Conservation (phyloP, 495 filamentous ascomycete genomes). For the Daldinia concentrica region DNA sequence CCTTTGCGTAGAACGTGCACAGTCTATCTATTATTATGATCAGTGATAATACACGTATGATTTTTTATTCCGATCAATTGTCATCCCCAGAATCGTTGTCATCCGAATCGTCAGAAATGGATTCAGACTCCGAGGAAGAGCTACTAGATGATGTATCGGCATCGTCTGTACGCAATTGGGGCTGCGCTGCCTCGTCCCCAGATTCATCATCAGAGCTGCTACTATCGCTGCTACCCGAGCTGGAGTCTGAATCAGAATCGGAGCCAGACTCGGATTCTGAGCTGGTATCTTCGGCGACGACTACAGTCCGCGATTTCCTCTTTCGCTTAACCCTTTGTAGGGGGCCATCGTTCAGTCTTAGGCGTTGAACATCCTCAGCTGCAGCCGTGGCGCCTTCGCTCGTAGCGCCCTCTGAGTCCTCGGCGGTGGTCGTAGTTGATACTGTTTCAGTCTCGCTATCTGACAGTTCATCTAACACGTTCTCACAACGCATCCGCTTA, state of each 20-base stretch:
- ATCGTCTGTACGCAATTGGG: slow-evolving; percentile 22
- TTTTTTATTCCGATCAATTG: slow-evolving; percentile 18
- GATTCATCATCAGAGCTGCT: slow-evolving; percentile 32
- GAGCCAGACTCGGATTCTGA: slow-evolving; percentile 49
- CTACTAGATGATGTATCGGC: slow-evolving; percentile 44
- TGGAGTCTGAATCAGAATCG: slow-evolving; percentile 42
- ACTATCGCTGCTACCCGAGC: slow-evolving; percentile 41
- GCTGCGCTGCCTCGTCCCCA: slow-evolving; percentile 27
- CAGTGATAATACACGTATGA: not conserved
- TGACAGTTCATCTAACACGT: slow-evolving; percentile 56
- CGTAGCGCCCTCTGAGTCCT: slow-evolving; percentile 21
- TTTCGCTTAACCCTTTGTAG: slow-evolving; percentile 61
- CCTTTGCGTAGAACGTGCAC: slow-evolving; percentile 21
- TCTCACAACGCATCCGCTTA: slow-evolving; percentile 61
- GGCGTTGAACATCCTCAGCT: slow-evolving; percentile 48
- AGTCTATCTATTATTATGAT: slow-evolving; percentile 10
- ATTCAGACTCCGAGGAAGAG: slow-evolving; percentile 40
- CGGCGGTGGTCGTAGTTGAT: slow-evolving; percentile 33
- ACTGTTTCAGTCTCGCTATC: slow-evolving; percentile 50
- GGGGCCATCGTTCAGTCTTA: slow-evolving; percentile 54
- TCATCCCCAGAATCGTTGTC: slow-evolving; percentile 26
- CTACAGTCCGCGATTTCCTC: slow-evolving; percentile 60
- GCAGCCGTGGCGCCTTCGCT: slow-evolving; percentile 42
- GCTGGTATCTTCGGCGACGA: slow-evolving; percentile 50
- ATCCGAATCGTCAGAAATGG: slow-evolving; percentile 31